Evolutionary conservation across 2,329 filamentous ascomycete genomes (phyloP).

Genomic region (Penicillium aurantiogriseum): DNA sequence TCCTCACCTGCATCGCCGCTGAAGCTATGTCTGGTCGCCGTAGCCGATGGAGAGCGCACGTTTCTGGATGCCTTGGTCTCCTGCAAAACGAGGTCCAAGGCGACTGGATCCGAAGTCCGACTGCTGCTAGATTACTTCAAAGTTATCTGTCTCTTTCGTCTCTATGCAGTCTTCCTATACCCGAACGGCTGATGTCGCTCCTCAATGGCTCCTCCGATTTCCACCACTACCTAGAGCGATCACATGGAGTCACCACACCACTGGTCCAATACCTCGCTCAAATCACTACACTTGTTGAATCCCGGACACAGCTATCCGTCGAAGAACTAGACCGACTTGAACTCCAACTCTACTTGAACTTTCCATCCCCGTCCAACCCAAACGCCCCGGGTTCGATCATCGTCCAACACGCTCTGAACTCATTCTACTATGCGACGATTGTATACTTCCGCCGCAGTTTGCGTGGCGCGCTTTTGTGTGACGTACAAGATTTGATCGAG

Average conservation of each 20-base stretch:
- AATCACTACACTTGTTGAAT: constrained; percentile 29
- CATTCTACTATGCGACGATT: constrained; percentile 39
- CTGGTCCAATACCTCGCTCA: constrained; percentile 27
- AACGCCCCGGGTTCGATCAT: constrained; percentile 17
- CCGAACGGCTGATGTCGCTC: constrained; percentile 21
- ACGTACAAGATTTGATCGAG: constrained; percentile 34
- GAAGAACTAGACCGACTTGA: constrained; percentile 33
- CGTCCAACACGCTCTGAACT: constrained; percentile 31
- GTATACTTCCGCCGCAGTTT: constrained; percentile 38
- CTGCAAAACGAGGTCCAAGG: constrained; percentile 23
- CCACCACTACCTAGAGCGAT: constrained; percentile 29
- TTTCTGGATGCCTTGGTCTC: constrained; percentile 23
- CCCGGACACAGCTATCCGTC: constrained; percentile 10
- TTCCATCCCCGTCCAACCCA: constrained; percentile 26
- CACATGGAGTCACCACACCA: constrained; percentile 29
- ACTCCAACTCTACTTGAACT: constrained; percentile 29
- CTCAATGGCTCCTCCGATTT: constrained; percentile 21
- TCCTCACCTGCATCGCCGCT: constrained; percentile 22
- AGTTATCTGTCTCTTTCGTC: constrained; percentile 32
- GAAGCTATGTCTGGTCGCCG: constrained; percentile 30
- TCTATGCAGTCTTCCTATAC: constrained; percentile 29
- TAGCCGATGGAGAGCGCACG: constrained; percentile 26
- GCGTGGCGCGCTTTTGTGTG: constrained; percentile 20
- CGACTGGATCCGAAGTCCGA: constrained; percentile 19
- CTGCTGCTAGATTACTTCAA: constrained; percentile 23